These are phyloP conservation scores for Oryza australiensis DNA, from an alignment of 176 grass and related monocot species.

Conservation along the genomic window DNA sequence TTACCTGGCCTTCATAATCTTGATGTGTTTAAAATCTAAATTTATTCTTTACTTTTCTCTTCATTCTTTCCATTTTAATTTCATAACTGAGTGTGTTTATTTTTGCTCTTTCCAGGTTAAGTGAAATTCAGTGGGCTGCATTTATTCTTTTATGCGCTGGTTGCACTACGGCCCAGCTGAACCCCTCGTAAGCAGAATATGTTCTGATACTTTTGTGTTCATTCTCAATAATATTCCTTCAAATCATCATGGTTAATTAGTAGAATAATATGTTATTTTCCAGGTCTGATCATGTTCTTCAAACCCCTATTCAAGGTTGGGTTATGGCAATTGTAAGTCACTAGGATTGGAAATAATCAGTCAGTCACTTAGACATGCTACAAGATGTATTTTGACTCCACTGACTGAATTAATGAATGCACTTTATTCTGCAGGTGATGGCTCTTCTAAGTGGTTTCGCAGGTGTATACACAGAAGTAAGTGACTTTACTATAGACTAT, in stretches of 20 bases:
- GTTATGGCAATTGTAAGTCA: slow-evolving; percentile 79
- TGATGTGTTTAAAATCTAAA: slow-evolving; percentile 3
- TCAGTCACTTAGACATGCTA: neutral
- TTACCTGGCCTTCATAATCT: slow-evolving; percentile 13
- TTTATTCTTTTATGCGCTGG: slow-evolving; percentile 89
- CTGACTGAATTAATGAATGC: neutral
- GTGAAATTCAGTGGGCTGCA: slow-evolving; percentile 90
- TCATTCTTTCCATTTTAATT: neutral
- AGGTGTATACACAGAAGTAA: slow-evolving; percentile 85
- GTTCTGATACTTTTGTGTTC: neutral
- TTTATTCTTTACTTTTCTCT: neutral
- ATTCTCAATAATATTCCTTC: slow-evolving; percentile 5
- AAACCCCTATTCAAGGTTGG: slow-evolving; percentile 82
- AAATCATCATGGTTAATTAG: neutral
- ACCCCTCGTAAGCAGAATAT: slow-evolving; percentile 67
- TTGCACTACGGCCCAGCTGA: slow-evolving; percentile 90
- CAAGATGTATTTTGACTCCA: slow-evolving; percentile 1
- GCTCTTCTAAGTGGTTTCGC: slow-evolving; percentile 95
- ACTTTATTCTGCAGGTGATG: slow-evolving; percentile 62
- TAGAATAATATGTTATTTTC: slow-evolving; percentile 26
- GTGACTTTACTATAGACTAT: neutral
- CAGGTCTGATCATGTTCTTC: slow-evolving; percentile 66
- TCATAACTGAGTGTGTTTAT: neutral
- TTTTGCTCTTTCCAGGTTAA: slow-evolving; percentile 56
- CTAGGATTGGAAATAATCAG: neutral